Evolutionary conservation across 768 basidiomycete species (phyloP).

Genomic region (Leccinum imitatum): DNA sequence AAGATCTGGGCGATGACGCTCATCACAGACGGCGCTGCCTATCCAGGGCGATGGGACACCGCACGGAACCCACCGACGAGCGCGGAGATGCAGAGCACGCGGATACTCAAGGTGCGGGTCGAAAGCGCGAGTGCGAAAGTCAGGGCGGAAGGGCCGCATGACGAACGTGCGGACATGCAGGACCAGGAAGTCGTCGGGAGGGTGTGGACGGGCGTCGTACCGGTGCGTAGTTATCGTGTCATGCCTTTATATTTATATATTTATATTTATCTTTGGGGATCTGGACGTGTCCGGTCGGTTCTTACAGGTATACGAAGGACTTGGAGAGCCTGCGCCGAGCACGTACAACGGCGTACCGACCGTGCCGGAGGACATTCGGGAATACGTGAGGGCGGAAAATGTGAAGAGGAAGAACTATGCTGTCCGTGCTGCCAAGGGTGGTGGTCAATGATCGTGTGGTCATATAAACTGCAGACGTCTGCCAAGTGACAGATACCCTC

Average conservation of each 20-base stretch:
- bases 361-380: constrained; percentile 22
- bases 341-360: constrained; percentile 16
- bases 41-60: constrained; percentile 22
- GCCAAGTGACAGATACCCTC: not conserved
- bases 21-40: constrained; percentile 22
- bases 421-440: constrained; percentile 25
- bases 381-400: constrained; percentile 23
- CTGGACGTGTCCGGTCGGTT: not conserved
- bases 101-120: constrained; percentile 24
- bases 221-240: constrained; percentile 12
- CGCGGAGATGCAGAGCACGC: constrained; percentile 25
- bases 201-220: constrained; percentile 28
- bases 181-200: constrained; percentile 13
- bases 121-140: constrained; percentile 25
- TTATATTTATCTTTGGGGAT: not conserved
- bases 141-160: constrained; percentile 24
- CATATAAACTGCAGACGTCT: too few relatives aligned
- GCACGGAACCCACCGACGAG: constrained; percentile 21
- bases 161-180: constrained; percentile 19
- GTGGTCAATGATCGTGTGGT: constrained; percentile 29
- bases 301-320: constrained; percentile 24
- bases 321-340: constrained; percentile 26
- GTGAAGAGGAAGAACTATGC: constrained; percentile 26
- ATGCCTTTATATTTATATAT: not conserved
- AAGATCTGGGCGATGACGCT: constrained; percentile 26